Base-by-base conservation (phyloP, 2,329 filamentous ascomycete genomes). In the Fusarium newnesense region DNA sequence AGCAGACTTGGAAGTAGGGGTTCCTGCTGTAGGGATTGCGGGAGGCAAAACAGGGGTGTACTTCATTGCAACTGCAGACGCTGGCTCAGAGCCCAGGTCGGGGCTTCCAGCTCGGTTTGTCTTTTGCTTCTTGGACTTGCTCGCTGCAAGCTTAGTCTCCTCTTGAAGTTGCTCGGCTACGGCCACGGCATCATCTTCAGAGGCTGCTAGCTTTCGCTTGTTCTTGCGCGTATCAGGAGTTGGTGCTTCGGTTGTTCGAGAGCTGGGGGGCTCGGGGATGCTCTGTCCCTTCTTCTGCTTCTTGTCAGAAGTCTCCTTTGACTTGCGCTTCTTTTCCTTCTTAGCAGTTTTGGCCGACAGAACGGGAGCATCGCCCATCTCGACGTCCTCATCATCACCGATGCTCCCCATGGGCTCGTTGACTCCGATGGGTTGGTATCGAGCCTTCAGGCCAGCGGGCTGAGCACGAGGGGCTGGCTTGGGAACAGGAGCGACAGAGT, bases 381-480 rank as follows among this genome's bases (percentile, higher is more conserved):
- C 85, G 10, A 82, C 79, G 64, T 84, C 84, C 9, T 82, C 83
- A 21, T 86, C 84, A 18, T 85, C 85, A 77, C 85, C 85, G 72
- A 86, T 86, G 19, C 70, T 79, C 49, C 76, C 79, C 74, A 79
- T 76, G 36, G 79, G 66, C 28, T 75, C 78, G 65, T 76, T 77
- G 47, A 89, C 85, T 34, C 93, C 93, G 49, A 92, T 88, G 2
- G 93, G 92, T 60, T 87, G 87, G 80, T 89, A 94, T 39, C 92
- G 89, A 81, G 91, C 88, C 76, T 87, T 90, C 60, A 95, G 83
- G 11, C 90, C 91, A 76, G 88, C 86, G 3, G 93, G 92, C 79
- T 95, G 93, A 50, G 88, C 84, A 67, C 91, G 88, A 54, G 89
- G 84, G 4, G 86, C 80, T 67, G 85, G 89, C 64, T 87, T 83